Conservation (phyloP, 2,329 filamentous ascomycete species). For the Aspergillus fructus region DNA sequence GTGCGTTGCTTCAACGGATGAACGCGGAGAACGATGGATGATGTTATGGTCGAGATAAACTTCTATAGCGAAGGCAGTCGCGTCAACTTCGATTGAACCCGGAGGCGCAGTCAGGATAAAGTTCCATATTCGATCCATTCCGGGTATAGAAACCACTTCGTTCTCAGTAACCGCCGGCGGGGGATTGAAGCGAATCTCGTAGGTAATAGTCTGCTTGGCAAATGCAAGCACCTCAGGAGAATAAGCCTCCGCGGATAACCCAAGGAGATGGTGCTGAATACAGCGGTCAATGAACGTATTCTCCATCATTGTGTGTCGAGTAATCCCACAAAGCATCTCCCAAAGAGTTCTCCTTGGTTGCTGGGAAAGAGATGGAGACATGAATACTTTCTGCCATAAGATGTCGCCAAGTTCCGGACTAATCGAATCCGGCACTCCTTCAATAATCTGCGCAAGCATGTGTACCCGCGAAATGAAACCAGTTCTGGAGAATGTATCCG, state of each 20-base stretch:
- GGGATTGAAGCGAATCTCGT: constrained; percentile 58
- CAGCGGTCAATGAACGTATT: constrained; percentile 46
- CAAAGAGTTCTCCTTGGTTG: constrained; percentile 68
- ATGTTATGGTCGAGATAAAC: constrained; percentile 63
- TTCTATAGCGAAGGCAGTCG: constrained; percentile 70
- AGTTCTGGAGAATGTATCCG: constrained; percentile 39
- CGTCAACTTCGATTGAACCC: constrained; percentile 64
- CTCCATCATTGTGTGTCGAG: constrained; percentile 26
- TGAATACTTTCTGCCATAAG: constrained; percentile 74
- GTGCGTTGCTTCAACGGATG: constrained; percentile 60
- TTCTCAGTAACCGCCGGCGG: constrained; percentile 44
- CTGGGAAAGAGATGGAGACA: constrained; percentile 58
- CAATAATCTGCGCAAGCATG: constrained; percentile 60
- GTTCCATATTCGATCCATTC: constrained; percentile 75
- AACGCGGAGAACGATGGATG: constrained; percentile 42
- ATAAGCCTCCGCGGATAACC: constrained; percentile 38
- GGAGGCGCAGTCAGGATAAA: constrained; percentile 70
- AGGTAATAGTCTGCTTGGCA: constrained; percentile 42
- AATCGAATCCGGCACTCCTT: constrained; percentile 62
- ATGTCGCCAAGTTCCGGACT: constrained; percentile 59
- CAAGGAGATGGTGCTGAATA: constrained; percentile 43
- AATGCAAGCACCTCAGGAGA: constrained; percentile 42
- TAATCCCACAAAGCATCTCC: constrained; percentile 58
- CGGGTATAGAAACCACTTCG: constrained; percentile 46
- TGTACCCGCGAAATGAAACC: constrained; percentile 56